Percentiles rank a stretch among this genome's conserved stretches.
Conservation (phyloP, 1,139 yeast genomes). For the Debaryomyces robertsiae region DNA sequence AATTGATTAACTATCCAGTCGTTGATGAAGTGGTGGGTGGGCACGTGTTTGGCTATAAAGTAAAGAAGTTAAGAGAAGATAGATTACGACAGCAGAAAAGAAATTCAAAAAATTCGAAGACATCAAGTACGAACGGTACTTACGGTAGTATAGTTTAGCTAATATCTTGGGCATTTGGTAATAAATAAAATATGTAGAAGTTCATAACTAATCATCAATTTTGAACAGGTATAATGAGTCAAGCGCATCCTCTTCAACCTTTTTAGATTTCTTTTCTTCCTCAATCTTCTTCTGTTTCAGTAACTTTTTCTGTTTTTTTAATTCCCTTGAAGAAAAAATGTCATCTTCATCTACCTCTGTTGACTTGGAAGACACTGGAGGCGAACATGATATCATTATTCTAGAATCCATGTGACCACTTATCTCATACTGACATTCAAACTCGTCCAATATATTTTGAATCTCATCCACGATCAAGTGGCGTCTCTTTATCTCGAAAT, state of each 20-base stretch:
- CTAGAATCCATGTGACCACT: slow-evolving; percentile 32
- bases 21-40: slow-evolving; percentile 48
- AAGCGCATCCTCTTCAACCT: slow-evolving; percentile 35
- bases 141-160: slow-evolving; percentile 30
- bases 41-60: slow-evolving; percentile 48
- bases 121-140: too few relatives aligned
- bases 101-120: too few relatives aligned
- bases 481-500: slow-evolving; percentile 35
- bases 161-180: slow-evolving; percentile 3
- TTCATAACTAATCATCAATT: slow-evolving; percentile 35
- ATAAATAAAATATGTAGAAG: slow-evolving; percentile 9
- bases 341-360: slow-evolving; percentile 7
- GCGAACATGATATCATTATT: slow-evolving; percentile 23
- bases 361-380: slow-evolving; percentile 16
- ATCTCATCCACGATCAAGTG: slow-evolving; percentile 32
- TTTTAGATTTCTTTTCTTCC: slow-evolving; percentile 18
- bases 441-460: slow-evolving; percentile 29
- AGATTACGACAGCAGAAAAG: slow-evolving; percentile 10
- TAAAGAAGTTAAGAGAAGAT: slow-evolving; percentile 38
- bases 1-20: slow-evolving; percentile 45
- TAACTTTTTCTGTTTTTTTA: slow-evolving; percentile 17
- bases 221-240: slow-evolving; percentile 47
- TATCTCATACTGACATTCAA: slow-evolving; percentile 31
- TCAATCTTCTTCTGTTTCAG: slow-evolving; percentile 18
- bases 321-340: slow-evolving; percentile 21